These are phyloP conservation scores for Metarhizium robertsii DNA, from an alignment of 2,329 filamentous ascomycete genomes.

Conservation along the genomic window DNA sequence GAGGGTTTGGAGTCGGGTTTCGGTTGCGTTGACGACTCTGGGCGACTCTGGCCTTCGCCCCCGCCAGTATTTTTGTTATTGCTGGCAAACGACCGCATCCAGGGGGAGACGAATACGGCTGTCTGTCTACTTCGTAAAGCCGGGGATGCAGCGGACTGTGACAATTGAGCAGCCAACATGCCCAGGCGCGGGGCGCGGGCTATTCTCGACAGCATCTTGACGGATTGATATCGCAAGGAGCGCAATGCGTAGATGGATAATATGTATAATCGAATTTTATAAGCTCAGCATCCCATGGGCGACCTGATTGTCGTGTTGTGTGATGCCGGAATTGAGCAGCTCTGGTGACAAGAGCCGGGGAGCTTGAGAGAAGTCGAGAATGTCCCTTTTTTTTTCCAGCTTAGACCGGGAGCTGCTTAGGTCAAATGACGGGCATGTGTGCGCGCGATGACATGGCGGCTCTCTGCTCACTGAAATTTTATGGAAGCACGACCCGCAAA, in stretches of 20 bases:
- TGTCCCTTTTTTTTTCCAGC: neutral
- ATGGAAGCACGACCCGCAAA: neutral
- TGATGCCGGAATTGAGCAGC: neutral
- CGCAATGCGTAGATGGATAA: neutral
- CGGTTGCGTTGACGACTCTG: slow-evolving; percentile 1
- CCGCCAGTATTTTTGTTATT: slow-evolving; percentile 7
- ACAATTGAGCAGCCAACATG: slow-evolving; percentile 19
- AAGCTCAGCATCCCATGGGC: slow-evolving; percentile 2
- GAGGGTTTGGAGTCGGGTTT: slow-evolving; percentile 7
- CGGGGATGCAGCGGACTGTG: slow-evolving; percentile 16
- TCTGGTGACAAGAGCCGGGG: neutral
- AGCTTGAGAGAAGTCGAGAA: neutral
- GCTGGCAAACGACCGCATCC: slow-evolving; percentile 20
- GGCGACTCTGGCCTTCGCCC: slow-evolving; percentile 4
- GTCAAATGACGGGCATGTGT: neutral
- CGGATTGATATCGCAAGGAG: neutral
- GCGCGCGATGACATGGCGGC: slow-evolving; percentile 2
- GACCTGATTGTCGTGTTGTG: neutral
- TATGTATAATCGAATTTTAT: neutral
- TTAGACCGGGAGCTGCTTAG: neutral
- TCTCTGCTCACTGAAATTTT: slow-evolving; percentile 1
- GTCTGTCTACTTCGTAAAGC: slow-evolving; percentile 16
- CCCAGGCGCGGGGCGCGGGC: slow-evolving; percentile 24
- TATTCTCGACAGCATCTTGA: slow-evolving; percentile 31
- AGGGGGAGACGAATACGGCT: slow-evolving; percentile 14